A percentile compares a stretch with the other conserved stretches of the same genome.
These are phyloP conservation scores for Pseudocercospora pini-densiflorae DNA, from an alignment of 2,329 filamentous ascomycete genomes.

Conservation along the genomic window DNA sequence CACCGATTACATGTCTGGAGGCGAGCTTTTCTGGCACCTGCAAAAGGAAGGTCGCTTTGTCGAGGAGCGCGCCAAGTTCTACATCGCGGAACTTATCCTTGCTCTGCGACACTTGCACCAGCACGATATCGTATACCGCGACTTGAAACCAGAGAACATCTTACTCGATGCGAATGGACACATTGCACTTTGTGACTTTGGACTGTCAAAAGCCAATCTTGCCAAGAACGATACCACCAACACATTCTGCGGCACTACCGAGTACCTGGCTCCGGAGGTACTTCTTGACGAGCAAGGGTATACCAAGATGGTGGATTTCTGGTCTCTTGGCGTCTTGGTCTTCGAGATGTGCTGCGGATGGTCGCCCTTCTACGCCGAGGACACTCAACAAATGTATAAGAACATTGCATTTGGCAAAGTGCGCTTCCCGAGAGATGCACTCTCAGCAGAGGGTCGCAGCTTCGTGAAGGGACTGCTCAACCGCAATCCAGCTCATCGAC, in stretches of 20 bases:
- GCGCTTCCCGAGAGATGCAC: constrained; percentile 89
- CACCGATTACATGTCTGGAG: constrained; percentile 99
- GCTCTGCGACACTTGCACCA: constrained; percentile 94
- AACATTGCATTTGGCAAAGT: constrained; percentile 99
- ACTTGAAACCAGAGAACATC: constrained; percentile 98
- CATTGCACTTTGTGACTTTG: constrained; percentile 97
- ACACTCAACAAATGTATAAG: constrained; percentile 99
- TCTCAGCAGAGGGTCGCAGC: constrained; percentile 92
- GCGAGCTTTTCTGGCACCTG: constrained; percentile 97
- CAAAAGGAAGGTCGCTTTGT: constrained; percentile 97
- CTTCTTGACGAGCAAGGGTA: constrained; percentile 95
- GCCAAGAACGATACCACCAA: constrained; percentile 98
- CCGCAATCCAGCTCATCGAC: constrained; percentile 91
- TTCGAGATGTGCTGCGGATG: constrained; percentile 99
- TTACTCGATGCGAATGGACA: constrained; percentile 95
- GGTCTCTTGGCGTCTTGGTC: constrained; percentile 95
- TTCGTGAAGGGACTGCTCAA: constrained; percentile 98
- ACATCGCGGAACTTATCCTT: constrained; percentile 96
- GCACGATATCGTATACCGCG: constrained; percentile 97
- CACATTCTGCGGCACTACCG: constrained; percentile 97
- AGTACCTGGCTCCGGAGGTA: constrained; percentile 95
- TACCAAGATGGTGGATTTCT: constrained; percentile 99
- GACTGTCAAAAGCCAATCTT: constrained; percentile 94
- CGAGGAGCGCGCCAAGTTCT: constrained; percentile 95
- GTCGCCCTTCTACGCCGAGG: constrained; percentile 98